Evolutionary conservation across 1,284 basidiomycete genomes (phyloP).

Genomic region (Austropuccinia psidii): DNA sequence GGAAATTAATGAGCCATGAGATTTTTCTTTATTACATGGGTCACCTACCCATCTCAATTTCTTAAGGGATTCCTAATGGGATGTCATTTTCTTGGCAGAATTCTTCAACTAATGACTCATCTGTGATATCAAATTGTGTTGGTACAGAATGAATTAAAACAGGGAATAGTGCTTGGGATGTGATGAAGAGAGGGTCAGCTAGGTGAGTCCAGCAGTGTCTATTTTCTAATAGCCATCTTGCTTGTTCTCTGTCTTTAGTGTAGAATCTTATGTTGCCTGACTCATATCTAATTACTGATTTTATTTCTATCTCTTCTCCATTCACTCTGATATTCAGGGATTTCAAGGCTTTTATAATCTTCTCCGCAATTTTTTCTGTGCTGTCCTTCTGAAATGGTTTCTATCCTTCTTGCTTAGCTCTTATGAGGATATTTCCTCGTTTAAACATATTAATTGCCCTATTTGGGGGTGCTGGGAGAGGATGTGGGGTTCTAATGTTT

Average conservation of each 20-base stretch:
- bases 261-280: too few relatives aligned
- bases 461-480: too few relatives aligned
- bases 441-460: too few relatives aligned
- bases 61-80: background rate
- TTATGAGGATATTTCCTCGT: too few relatives aligned
- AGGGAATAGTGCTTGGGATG: background rate
- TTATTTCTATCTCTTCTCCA: too few relatives aligned
- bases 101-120: background rate
- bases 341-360: too few relatives aligned
- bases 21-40: background rate
- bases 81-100: background rate
- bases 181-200: background rate
- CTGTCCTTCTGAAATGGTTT: too few relatives aligned
- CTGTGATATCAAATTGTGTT: background rate
- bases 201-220: background rate
- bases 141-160: background rate
- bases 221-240: background rate
- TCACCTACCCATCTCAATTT: background rate
- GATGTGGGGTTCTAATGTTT: too few relatives aligned
- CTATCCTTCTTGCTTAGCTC: too few relatives aligned
- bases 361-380: too few relatives aligned
- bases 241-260: background rate
- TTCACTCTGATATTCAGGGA: too few relatives aligned
- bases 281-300: too few relatives aligned
- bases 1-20: background rate